Evolutionary conservation across 331 rosid genomes (phyloP), one percentile per base, ranked within the genome.

Genomic region (Acacia concinna): DNA sequence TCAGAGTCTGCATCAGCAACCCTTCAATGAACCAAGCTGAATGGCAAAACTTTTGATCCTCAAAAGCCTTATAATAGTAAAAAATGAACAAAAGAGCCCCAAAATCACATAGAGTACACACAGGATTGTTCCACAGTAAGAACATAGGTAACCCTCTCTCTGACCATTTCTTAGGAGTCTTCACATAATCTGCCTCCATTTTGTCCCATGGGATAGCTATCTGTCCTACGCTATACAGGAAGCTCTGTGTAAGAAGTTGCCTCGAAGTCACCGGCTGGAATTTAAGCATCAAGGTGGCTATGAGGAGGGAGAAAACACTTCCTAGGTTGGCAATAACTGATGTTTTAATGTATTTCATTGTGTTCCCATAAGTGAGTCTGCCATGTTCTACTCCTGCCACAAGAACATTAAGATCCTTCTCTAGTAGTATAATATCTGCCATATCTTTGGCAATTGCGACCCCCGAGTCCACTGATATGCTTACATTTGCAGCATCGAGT

Each of bases 21-120:
- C 94, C 97, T 81, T 91, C 97, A 47, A 89, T 12, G 78, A 93
- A 93, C 97, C 96, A 93, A 51, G 93, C 97, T 44, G 97, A 72
- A 72, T 79, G 97, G 74, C 89, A 84, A 83, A 93, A 93, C 21
- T 20, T 43, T 20, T 41, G 70, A 63, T 84, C 83, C 1, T 12
- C n/a, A 10, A 25, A 18, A 40, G 80, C 68, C 54, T 84, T 57
- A 71, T 85, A 91, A 80, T 89, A 93, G 73, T 81, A 83, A 84
- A 81, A 89, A 46, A 93, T 68, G 82, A 91, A 89, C 77, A 91
- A 6, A 25, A 93, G 93, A 47, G 97, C 34, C 59, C 82, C 63
- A 35, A 84, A 89, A 47, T 93, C 97, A 82, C 91, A 93, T 0
- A 91, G 52, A 38, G 91, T 91, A 81, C 97, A 93, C 47, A 91